A percentile compares a stretch with the other conserved stretches of the same genome.
Evolutionary conservation across 2,329 filamentous ascomycete species (phyloP).

Genomic region (Incumbomyces lentus): DNA sequence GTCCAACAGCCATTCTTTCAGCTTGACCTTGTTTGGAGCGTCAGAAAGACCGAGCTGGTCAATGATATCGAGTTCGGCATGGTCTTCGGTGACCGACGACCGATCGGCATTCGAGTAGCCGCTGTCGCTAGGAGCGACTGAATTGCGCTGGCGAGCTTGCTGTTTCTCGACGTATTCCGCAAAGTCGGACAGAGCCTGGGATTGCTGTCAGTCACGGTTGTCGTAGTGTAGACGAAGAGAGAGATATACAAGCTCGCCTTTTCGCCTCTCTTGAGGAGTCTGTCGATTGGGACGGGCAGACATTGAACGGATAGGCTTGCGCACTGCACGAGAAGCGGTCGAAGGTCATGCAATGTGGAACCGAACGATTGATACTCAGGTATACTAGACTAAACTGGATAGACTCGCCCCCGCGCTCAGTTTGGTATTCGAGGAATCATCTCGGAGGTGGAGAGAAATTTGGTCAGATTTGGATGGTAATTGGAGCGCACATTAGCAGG

Average conservation of each 20-base stretch:
- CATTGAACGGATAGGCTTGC: slow-evolving; percentile 32
- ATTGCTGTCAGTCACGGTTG: slow-evolving; percentile 4
- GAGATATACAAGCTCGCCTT: slow-evolving; percentile 64
- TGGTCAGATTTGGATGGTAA: no score
- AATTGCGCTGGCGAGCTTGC: slow-evolving; percentile 46
- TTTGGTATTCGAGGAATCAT: slow-evolving; percentile 37
- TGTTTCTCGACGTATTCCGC: slow-evolving; percentile 96
- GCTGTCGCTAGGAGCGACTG: slow-evolving; percentile 31
- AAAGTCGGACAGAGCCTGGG: slow-evolving; percentile 78
- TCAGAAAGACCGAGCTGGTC: slow-evolving; percentile 69
- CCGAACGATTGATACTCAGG: slow-evolving; percentile 6
- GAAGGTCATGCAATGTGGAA: slow-evolving; percentile 3
- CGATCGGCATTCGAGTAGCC: slow-evolving; percentile 30
- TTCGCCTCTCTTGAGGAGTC: slow-evolving; percentile 66
- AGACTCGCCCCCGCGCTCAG: slow-evolving; percentile 29
- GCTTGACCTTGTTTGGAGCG: slow-evolving; percentile 51
- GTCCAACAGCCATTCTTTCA: slow-evolving; percentile 67
- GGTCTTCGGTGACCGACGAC: slow-evolving; percentile 46
- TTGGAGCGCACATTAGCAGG: background rate
- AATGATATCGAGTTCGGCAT: slow-evolving; percentile 83
- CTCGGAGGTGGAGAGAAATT: slow-evolving; percentile 13
- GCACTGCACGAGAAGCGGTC: slow-evolving; percentile 1
- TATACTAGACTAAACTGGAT: background rate
- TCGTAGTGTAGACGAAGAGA: slow-evolving; percentile 3
- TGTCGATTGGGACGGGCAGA: slow-evolving; percentile 42